Conservation (phyloP, 1,284 basidiomycete genomes). For the Leccinum variabile region DNA sequence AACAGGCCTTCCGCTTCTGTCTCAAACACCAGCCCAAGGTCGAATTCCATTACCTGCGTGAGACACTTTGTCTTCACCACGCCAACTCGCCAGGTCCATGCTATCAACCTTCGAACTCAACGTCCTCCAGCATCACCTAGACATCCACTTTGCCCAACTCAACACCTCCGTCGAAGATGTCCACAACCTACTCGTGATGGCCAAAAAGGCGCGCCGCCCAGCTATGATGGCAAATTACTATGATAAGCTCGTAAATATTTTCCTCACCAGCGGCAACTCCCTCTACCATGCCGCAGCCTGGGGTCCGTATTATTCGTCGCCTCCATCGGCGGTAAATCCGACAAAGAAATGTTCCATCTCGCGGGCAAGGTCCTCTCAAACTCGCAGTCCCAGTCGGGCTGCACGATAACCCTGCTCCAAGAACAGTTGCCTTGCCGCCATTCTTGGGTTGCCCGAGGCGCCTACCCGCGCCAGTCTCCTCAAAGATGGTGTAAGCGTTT, state of each 20-base stretch:
- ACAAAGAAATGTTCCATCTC: conserved; percentile 79
- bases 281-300: conserved; percentile 98
- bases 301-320: conserved; percentile 83
- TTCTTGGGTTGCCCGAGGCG: conserved; percentile 84
- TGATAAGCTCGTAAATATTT: conserved; percentile 97
- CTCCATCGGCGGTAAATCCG: conserved; percentile 63
- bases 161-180: conserved; percentile 99
- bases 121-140: conserved; percentile 94
- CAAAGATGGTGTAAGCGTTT: conserved; percentile 71
- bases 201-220: conserved; percentile 89
- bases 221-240: conserved; percentile 99
- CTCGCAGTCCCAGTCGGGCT: conserved; percentile 90
- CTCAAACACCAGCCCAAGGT: conserved; percentile 93
- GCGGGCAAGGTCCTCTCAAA: conserved; percentile 90
- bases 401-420: conserved; percentile 70
- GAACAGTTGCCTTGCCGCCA: conserved; percentile 77
- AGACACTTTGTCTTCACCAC: conserved; percentile 94
- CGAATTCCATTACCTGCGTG: conserved; percentile 96
- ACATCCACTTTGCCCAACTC: conserved; percentile 97
- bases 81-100: conserved; percentile 93
- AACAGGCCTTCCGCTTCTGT: conserved; percentile 98
- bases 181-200: conserved; percentile 91
- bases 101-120: conserved; percentile 99
- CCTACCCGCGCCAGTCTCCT: conserved; percentile 88
- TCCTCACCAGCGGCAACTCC: conserved; percentile 90